These are phyloP conservation scores for Sporormia fimetaria DNA, from an alignment of 495 filamentous ascomycete species.

Conservation along the genomic window DNA sequence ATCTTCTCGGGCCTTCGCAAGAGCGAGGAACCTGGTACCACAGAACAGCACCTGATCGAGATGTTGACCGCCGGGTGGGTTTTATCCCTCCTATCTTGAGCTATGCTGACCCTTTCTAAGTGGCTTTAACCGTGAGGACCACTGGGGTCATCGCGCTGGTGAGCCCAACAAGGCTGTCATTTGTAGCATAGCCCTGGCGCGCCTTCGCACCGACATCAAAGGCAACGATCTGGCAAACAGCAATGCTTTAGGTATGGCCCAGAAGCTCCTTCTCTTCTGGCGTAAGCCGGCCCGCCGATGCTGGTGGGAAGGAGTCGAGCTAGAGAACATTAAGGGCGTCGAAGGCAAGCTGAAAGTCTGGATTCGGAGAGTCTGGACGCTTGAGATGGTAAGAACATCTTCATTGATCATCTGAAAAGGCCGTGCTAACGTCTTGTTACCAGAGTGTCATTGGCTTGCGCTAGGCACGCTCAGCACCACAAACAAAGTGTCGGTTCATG, in stretches of 20 bases:
- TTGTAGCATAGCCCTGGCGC: conserved; percentile 85
- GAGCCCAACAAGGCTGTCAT: conserved; percentile 98
- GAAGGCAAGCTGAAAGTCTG: conserved; percentile 92
- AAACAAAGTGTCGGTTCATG: background rate
- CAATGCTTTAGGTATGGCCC: conserved; percentile 92
- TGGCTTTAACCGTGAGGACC: conserved; percentile 90
- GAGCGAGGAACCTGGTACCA: conserved; percentile 91
- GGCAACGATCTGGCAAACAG: conserved; percentile 59
- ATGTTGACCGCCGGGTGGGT: conserved; percentile 96
- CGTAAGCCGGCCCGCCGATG: conserved; percentile 90
- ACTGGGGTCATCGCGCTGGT: conserved; percentile 88
- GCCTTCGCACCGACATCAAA: conserved; percentile 82
- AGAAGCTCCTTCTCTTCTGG: conserved; percentile 98
- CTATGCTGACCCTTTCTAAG: conserved; percentile 41
- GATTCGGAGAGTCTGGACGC: conserved; percentile 95
- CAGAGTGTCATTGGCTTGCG: conserved; percentile 32
- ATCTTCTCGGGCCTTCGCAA: conserved; percentile 92
- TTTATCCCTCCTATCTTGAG: background rate
- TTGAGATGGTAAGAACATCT: conserved; percentile 71
- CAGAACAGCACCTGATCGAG: conserved; percentile 96
- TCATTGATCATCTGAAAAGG: background rate
- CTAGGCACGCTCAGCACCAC: no score
- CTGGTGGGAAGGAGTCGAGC: conserved; percentile 99
- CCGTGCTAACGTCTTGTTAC: background rate
- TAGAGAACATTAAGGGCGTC: conserved; percentile 79